Evolutionary conservation across 352 stramenopile species (phyloP), one percentile per base, ranked within the genome.

Genomic region (Phytophthora agathidicida): DNA sequence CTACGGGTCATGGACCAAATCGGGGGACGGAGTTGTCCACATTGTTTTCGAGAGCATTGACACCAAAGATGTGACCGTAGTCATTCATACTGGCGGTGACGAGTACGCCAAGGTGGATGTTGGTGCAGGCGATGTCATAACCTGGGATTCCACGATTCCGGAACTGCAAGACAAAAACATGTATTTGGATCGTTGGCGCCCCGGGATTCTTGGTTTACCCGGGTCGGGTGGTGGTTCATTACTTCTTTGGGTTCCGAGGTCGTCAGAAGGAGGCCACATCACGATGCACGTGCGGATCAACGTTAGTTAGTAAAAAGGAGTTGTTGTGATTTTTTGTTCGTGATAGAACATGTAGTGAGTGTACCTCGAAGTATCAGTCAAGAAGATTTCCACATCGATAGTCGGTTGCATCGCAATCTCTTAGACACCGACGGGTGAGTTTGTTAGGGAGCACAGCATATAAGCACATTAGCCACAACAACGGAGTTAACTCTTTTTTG

Each of bases 201-300:
- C 57, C 0, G 57, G 57, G 5, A 5, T 66, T 16, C 26, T 66
- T 10, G 57, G 48, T 0, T 32, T 66, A 17, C 57, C 57, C 9
- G 57, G 57, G 5, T 60, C 57, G 3, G 57, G 57, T 14, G 57
- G 57, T 36, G 57, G 57, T 0, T 67, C 58, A 5, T 11, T 67
- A 9, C n/a, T 67, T 23, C 49, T 67, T 6, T 86, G 75, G 75
- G 44, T 88, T 10, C 75, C 78, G 11, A 45, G 74, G 22, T 51
- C 56, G 7, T 65, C 36, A 1, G 22, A 66, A 9, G 67, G 64
- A 19, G 74, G 74, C 3, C 60, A 69, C 36, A 24, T 85, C 10
- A 56, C 76, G 23, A 67, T 67, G 58, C 48, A 67, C 16, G 41
- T 61, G 38, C 49, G 49, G 7, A 67, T 67, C 9, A 61, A 75